Evolutionary conservation across 108 stramenopile species (phyloP).

Genomic region (Chaetoceros muelleri): DNA sequence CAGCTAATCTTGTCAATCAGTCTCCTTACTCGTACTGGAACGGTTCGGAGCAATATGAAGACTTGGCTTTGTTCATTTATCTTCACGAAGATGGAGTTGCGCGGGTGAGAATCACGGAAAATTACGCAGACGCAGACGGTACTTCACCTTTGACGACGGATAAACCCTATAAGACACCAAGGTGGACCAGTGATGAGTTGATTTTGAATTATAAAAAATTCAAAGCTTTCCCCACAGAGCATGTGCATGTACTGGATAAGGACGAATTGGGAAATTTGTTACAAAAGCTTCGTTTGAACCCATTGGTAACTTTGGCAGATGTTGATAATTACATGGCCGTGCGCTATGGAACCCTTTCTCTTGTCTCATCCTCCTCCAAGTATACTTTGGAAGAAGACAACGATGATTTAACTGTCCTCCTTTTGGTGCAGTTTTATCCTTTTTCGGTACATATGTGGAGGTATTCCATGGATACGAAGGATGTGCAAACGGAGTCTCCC

Average conservation of each 20-base stretch:
- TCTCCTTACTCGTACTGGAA: conserved; percentile 31
- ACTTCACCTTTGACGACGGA: no score
- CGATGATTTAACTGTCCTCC: conserved; percentile 19
- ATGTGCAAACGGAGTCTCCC: conserved; percentile 18
- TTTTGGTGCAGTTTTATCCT: conserved; percentile 55
- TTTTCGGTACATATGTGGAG: conserved; percentile 52
- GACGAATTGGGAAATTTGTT: conserved; percentile 5
- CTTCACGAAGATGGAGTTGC: conserved; percentile 68
- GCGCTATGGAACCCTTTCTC: conserved; percentile 9
- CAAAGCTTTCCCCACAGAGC: conserved; percentile 27
- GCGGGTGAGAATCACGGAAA: conserved; percentile 68
- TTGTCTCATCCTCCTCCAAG: no score
- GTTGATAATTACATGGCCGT: conserved; percentile 25
- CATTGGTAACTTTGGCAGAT: conserved; percentile 1
- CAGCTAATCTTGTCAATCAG: conserved; percentile 45
- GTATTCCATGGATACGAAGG: not conserved
- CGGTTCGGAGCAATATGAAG: conserved; percentile 21
- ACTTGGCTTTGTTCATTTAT: conserved; percentile 47
- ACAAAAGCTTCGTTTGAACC: conserved; percentile 12
- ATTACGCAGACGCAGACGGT: no score
- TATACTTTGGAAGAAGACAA: no score
- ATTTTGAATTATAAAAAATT: conserved; percentile 65
- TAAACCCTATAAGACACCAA: conserved; percentile 23
- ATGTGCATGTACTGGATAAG: conserved; percentile 23
- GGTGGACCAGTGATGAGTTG: conserved; percentile 79